phyloP scores from a whole-genome alignment of 495 filamentous ascomycete genomes.

The Neurospora pannonica region DNA sequence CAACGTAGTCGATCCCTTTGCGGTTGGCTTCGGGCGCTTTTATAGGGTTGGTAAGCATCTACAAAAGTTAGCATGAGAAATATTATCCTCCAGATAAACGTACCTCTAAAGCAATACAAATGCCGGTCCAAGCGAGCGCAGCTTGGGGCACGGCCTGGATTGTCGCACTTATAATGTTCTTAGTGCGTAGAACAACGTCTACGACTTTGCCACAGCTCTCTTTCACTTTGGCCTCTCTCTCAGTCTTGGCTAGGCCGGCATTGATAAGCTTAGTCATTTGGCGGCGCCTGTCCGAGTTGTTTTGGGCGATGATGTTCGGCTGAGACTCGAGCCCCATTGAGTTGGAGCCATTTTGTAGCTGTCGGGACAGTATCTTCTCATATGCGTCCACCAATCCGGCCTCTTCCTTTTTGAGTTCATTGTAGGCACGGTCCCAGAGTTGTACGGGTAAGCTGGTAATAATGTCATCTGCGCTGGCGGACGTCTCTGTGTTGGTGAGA shows the following conservation, averaged over 20 bases:
- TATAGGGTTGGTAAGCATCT: no score
- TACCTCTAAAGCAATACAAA: conserved; percentile 1
- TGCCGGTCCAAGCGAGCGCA: not conserved
- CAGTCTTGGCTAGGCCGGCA: conserved; percentile 4
- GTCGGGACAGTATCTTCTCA: conserved; percentile 9
- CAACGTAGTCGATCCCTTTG: no score
- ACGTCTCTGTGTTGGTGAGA: not conserved
- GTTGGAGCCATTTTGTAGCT: conserved; percentile 3
- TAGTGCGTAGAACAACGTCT: not conserved
- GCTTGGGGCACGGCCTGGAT: not conserved
- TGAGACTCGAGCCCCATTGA: not conserved
- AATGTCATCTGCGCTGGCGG: no score
- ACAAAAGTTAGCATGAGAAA: not conserved
- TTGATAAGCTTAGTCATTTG: conserved; percentile 10
- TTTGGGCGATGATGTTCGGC: conserved; percentile 4
- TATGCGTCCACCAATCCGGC: conserved; percentile 7
- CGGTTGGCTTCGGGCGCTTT: no score
- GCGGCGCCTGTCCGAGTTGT: not conserved
- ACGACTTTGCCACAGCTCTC: conserved; percentile 1
- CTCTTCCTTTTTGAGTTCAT: conserved; percentile 12
- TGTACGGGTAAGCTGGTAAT: not conserved
- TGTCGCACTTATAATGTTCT: not conserved
- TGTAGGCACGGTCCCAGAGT: conserved; percentile 13
- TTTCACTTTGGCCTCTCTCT: conserved; percentile 3
- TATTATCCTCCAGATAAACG: not conserved